Conservation (phyloP, 768 basidiomycete genomes). For the Podaxis mareebaensis region DNA sequence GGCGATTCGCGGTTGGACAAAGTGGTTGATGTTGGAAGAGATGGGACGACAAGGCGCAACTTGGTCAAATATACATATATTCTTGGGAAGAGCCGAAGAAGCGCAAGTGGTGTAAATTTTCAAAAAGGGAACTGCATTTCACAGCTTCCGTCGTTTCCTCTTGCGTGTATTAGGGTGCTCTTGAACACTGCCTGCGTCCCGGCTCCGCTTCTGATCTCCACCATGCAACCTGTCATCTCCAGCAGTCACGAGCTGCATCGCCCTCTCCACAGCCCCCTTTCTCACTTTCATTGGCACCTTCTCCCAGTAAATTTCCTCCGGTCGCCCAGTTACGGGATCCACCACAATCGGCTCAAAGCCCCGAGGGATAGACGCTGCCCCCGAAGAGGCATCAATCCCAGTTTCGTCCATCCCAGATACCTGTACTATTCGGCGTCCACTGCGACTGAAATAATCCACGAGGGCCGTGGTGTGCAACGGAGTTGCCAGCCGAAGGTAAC, state of each 20-base stretch:
- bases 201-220: neutral
- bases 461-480: slow-evolving; percentile 47
- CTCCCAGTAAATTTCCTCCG: slow-evolving; percentile 77
- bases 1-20: too few relatives aligned
- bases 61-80: too few relatives aligned
- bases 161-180: neutral
- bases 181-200: neutral
- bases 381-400: slow-evolving; percentile 31
- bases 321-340: slow-evolving; percentile 62
- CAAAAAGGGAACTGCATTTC: neutral
- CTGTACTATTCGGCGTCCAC: slow-evolving; percentile 39
- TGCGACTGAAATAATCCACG: slow-evolving; percentile 40
- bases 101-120: too few relatives aligned
- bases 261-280: slow-evolving; percentile 57
- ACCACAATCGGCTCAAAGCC: slow-evolving; percentile 35
- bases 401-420: slow-evolving; percentile 53
- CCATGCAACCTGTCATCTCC: neutral
- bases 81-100: too few relatives aligned
- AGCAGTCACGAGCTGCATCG: slow-evolving; percentile 21
- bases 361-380: neutral
- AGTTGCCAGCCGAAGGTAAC: slow-evolving; percentile 67
- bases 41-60: too few relatives aligned
- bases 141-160: neutral
- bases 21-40: too few relatives aligned
- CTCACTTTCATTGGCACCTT: slow-evolving; percentile 76